Evolutionary conservation across 768 basidiomycete genomes (phyloP), one percentile per base, ranked within the genome.

Genomic region (Sarcodon sp.): DNA sequence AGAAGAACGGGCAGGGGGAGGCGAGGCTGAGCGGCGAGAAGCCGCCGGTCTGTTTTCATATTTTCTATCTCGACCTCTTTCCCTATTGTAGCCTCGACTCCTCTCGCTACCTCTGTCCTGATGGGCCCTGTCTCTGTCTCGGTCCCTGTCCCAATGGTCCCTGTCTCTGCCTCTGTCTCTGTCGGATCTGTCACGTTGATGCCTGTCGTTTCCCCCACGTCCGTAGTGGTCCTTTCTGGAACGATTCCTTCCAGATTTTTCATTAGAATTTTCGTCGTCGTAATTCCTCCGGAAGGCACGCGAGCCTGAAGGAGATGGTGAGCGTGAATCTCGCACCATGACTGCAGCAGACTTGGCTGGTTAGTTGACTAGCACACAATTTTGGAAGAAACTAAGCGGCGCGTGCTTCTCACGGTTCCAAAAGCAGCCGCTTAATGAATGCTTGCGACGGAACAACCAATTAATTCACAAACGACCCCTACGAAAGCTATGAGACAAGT

Each of bases 11-110:
- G 54, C 52, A 27, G 21, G 21, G 9, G 60, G 67, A n/a, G 79
- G 82, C 6, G 83, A 85, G 3, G 76, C 78, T 34, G 84, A 86
- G 33, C 83, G 79, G 44, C 64, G 66, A 15, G 66, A 56, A 5
- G 50, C 55, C 43, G 57, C 55, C 46, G 68, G 51, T 58, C 51
- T 66, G 54, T 51, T 65, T 56, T 52, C 58, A 41, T 32, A 61
- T 62, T 45, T 47, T 55, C 54, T 52, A 34, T 64, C 64, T 48
- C 57, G 58, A 15, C 59, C 63, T 39, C 56, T 51, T 33, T 66
- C 63, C 46, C 62, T 49, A 33, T 67, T 59, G 35, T 69, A 64
- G 50, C 72, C 71, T 39, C 69, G 60, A 33, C 72, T 71, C 53
- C 74, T 63, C 51, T 75, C 73, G 32, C 69, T 61, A 39, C 77